Evolutionary conservation across 129 eudicot genomes (phyloP), one percentile per base, ranked within the genome.

Genomic region (Chrysanthemum lavandulifolium): DNA sequence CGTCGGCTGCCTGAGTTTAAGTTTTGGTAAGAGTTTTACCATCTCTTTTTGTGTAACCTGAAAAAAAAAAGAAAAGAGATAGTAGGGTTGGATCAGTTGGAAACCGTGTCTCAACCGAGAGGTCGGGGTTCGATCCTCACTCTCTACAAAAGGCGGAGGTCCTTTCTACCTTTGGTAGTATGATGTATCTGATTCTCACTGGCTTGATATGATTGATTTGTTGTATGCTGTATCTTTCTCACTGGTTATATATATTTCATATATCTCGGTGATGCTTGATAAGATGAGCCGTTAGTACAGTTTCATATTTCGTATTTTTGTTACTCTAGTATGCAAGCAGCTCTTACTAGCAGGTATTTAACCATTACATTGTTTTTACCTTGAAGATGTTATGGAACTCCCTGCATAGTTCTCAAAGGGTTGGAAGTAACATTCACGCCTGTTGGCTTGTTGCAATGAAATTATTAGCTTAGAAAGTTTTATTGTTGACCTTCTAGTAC

Each of bases 1-100:
- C 87, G 98, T 55, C 89, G 98, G 65, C 86, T 93, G 33, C 98
- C 98, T 14, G 98, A 93, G 78, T 93, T 93, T 76, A 85, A 85
- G 82, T 93, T 93, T 86, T 93, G 98, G 98, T 93, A 83, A 76
- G 61, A 51, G 55, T 65, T 78, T 71, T 36, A 23, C 40, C 12
- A 2, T 70, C n/a, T 7, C 47, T 48, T 48, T 47, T 23, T 15
- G 33, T 71, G 62, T 13, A 31, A 31, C 47, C 10, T n/a, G n/a
- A n/a, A n/a, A n/a, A n/a, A n/a, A n/a, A n/a, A n/a, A n/a, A n/a
- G n/a, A n/a, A n/a, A n/a, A n/a, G n/a, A n/a, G n/a, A n/a, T n/a
- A n/a, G n/a, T n/a, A n/a, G n/a, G n/a, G n/a, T n/a, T n/a, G n/a
- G n/a, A n/a, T n/a, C n/a, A n/a, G n/a, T n/a, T n/a, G n/a, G n/a